Evolutionary conservation across 352 stramenopile species (phyloP), one percentile per base, ranked within the genome.

Genomic region (Globisporangium irregulare): DNA sequence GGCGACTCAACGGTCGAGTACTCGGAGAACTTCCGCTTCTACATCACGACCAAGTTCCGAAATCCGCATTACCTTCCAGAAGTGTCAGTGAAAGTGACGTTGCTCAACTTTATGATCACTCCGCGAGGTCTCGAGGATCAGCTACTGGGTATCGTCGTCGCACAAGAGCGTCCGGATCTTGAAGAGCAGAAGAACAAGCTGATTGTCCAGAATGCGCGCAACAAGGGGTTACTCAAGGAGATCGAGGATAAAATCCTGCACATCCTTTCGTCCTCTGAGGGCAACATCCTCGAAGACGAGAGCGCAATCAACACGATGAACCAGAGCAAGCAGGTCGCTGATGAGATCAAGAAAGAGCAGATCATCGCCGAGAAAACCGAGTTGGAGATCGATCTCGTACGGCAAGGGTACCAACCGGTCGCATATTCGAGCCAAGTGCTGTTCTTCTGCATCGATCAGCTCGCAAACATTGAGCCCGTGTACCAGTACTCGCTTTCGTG

Each of bases 31-130:
- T 98, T 98, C 62, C 86, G 94, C 0, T 98, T 98, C 66, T 98
- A 98, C 77, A 96, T 98, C 43, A 97, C 92, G 50, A 98, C 94
- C 18, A 98, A 98, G 76, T 89, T 95, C 64, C 76, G 91, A 1
- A 98, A 97, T 62, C 94, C 94, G 32, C 94, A 98, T 75, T 98
- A 98, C 71, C 67, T 98, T 15, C 92, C 94, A 0, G 94, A 98
- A 66, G 88, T 98, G 14, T 97, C 89, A 7, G 93, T 98, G 34
- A 97, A 97, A 69, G 89, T 98, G 54, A 98, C 92, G 32, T 71
- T 98, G 36, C 77, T 98, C 22, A 98, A 98, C 71, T 98, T 98
- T 70, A 98, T 97, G 91, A 98, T 98, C 78, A 98, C 94, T 18
- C 94, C 92, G 4, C 84, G 93, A 8, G 94, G 94, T 0, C 80